Percentiles rank a stretch among this genome's conserved stretches.
Conservation (phyloP, 257 asterid species). For the Rhazya stricta region DNA sequence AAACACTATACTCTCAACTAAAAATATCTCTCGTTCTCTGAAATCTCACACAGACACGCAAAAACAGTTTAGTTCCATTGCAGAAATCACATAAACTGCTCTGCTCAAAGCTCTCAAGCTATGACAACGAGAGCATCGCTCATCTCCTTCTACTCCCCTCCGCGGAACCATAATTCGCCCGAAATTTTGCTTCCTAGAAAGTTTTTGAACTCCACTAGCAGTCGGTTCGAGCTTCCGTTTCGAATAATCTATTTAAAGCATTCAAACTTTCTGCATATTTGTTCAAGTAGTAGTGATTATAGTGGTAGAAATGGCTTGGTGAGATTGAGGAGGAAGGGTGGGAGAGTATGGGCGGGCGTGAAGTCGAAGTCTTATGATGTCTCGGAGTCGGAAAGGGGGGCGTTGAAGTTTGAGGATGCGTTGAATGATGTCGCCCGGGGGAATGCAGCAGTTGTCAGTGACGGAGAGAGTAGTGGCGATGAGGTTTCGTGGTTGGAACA, state of each 20-base stretch:
- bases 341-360: slow-evolving; percentile 53
- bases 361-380: slow-evolving; percentile 54
- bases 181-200: slow-evolving; percentile 5
- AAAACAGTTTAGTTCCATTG: background rate
- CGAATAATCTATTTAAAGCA: slow-evolving; percentile 22
- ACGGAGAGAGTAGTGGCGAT: slow-evolving; percentile 2
- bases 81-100: background rate
- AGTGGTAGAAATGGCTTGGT: slow-evolving; percentile 19
- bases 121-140: slow-evolving; percentile 66
- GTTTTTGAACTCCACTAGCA: slow-evolving; percentile 9
- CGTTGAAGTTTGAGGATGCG: slow-evolving; percentile 29
- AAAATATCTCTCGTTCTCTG: background rate
- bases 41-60: background rate
- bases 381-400: slow-evolving; percentile 41
- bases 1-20: background rate
- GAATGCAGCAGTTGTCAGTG: slow-evolving; percentile 25
- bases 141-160: slow-evolving; percentile 50
- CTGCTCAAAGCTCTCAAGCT: slow-evolving; percentile 30
- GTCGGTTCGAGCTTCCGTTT: slow-evolving; percentile 10
- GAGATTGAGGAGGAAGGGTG: slow-evolving; percentile 26
- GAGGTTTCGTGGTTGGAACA: slow-evolving; percentile 56
- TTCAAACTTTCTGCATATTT: background rate
- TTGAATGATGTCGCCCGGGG: slow-evolving; percentile 24
- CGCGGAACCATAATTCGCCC: slow-evolving; percentile 27
- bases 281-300: background rate